Evolutionary conservation across 495 filamentous ascomycete genomes (phyloP), one percentile per base, ranked within the genome.

Genomic region (Penicillium lagena): DNA sequence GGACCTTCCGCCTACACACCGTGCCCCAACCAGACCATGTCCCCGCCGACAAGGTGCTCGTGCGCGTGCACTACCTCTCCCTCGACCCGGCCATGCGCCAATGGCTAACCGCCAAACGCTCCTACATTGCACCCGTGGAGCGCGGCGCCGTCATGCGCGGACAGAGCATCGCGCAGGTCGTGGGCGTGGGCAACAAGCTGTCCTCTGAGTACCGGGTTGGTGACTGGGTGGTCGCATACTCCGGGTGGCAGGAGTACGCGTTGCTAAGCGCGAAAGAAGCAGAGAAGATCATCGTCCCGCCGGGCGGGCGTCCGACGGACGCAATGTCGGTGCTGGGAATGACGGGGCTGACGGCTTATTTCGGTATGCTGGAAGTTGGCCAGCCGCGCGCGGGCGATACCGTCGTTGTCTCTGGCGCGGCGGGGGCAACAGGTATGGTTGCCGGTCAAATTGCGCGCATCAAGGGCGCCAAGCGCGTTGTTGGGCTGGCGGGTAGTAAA

Each of bases 61-160:
- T 88, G 17, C 79, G 86, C 51, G 66, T 66, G 1, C 71, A 84
- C 38, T 87, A 85, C 62, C 67, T 89, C 51, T 85, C 81, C n/a
- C 78, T 87, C 50, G 86, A 91, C 64, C 86, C 86, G 0, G 83
- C 85, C n/a, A 87, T 89, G 80, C 75, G 87, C 46, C 78, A 80
- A 49, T 89, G 85, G 87, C 72, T 93, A 33, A 75, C 68, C 50
- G 78, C 79, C 52, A 71, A 71, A 37, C 71, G 83, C 31, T 83
- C 82, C 11, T 90, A 89, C 65, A 59, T 81, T 10, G 72, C 79
- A 0, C 82, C 86, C 7, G 81, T 89, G 7, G 64, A 77, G 40
- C 70, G 80, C 45, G 82, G 79, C 54, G 75, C 75, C 46, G 69
- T 79, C 9, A 90, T 93, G 85, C 80, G 80, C 49, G 80, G 82